Percentiles rank a stretch among this genome's conserved stretches.
phyloP scores from a whole-genome alignment of 257 asterid species.

The Jacaranda mimosifolia region DNA sequence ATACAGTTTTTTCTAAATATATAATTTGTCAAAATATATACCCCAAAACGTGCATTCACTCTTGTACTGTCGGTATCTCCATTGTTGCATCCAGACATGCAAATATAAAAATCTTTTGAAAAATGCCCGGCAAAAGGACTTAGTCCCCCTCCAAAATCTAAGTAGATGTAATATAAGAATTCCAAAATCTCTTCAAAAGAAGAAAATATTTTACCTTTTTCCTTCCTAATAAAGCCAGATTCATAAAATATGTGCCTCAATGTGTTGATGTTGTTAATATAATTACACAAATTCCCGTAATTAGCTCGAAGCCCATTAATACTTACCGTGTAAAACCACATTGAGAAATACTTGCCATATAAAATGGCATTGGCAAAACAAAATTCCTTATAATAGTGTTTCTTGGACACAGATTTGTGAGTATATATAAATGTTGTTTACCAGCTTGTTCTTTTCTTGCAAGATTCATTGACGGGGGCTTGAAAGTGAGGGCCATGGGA shows the following conservation, averaged over 20 bases:
- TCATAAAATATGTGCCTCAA: conserved; percentile 16
- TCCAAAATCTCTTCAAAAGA: not conserved
- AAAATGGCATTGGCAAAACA: conserved; percentile 21
- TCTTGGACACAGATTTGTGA: not conserved
- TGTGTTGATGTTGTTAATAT: conserved; percentile 24
- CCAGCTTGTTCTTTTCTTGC: not conserved
- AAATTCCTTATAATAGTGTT: too few species aligned
- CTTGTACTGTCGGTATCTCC: not conserved
- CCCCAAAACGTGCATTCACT: not conserved
- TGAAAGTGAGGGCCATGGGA: conserved; percentile 32
- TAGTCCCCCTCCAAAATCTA: not conserved
- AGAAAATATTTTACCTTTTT: not conserved
- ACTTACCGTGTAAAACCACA: conserved; percentile 17
- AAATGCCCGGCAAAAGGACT: conserved; percentile 40
- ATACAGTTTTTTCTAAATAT: too few species aligned
- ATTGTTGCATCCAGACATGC: conserved; percentile 25
- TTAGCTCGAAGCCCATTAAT: not conserved
- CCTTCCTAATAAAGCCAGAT: not conserved
- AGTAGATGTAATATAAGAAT: not conserved
- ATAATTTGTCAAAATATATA: not conserved
- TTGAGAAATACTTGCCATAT: conserved; percentile 14
- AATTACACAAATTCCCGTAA: not conserved
- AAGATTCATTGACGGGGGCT: conserved; percentile 14
- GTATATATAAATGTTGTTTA: conserved; percentile 7
- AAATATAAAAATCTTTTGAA: conserved; percentile 13